Conservation (phyloP, 805 yeast species). For the Geotrichum ghanense region DNA sequence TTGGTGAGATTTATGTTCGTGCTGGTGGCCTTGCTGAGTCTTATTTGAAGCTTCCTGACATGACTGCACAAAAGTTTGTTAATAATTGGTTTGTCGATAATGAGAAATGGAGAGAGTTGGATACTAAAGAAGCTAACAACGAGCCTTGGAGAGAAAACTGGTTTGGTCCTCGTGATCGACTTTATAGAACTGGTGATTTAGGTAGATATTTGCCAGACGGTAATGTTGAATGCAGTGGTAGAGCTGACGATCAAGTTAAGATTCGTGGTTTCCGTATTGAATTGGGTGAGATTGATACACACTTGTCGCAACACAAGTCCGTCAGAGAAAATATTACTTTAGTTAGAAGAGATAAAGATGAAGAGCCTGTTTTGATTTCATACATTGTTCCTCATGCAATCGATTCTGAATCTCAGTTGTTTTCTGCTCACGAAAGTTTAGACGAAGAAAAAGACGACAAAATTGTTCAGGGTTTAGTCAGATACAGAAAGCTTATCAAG, state of each 20-base stretch:
- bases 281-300: conserved; percentile 96
- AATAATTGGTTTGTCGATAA: conserved; percentile 81
- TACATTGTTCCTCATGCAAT: conserved; percentile 63
- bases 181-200: conserved; percentile 94
- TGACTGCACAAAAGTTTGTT: conserved; percentile 79
- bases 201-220: conserved; percentile 97
- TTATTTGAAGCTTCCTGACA: conserved; percentile 80
- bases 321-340: conserved; percentile 90
- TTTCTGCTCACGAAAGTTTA: conserved; percentile 29
- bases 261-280: conserved; percentile 98
- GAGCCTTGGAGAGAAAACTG: conserved; percentile 69
- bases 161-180: conserved; percentile 91
- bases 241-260: conserved; percentile 98
- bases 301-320: conserved; percentile 82
- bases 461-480: conserved; percentile 67
- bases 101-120: conserved; percentile 48
- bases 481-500: conserved; percentile 64
- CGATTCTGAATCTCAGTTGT: conserved; percentile 31
- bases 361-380: conserved; percentile 84
- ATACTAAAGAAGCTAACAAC: conserved; percentile 27
- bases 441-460: conserved; percentile 38
- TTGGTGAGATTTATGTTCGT: conserved; percentile 96
- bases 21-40: conserved; percentile 98
- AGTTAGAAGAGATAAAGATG: conserved; percentile 83
- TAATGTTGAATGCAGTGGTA: conserved; percentile 94